Percentiles rank a stretch among this genome's conserved stretches.
Evolutionary conservation across 2,329 filamentous ascomycete species (phyloP).

Genomic region (Colletotrichum kahawae): DNA sequence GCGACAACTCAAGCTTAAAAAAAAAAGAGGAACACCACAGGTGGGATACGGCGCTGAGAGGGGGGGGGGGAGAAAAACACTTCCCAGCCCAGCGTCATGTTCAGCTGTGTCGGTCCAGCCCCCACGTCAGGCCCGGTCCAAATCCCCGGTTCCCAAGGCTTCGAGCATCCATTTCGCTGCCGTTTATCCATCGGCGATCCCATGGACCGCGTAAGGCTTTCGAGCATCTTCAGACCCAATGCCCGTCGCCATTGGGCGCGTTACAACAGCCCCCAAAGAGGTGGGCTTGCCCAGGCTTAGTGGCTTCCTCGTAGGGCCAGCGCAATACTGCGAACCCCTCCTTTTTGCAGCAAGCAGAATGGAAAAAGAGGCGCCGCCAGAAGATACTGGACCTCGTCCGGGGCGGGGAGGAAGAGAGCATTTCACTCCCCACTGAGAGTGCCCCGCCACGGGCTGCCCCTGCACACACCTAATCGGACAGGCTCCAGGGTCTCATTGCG

Average conservation of each 20-base stretch:
- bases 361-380: neutral
- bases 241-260: neutral
- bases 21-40: neutral
- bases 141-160: neutral
- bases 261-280: neutral
- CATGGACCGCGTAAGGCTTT: constrained; percentile 1
- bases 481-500: constrained; percentile 4
- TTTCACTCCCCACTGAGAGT: neutral
- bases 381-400: neutral
- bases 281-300: neutral
- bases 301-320: neutral
- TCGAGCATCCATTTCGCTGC: neutral
- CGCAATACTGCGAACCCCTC: neutral
- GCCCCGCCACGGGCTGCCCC: constrained; percentile 1
- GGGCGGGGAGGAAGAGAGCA: neutral
- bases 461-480: neutral
- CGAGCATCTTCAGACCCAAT: neutral
- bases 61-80: neutral
- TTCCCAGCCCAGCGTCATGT: neutral
- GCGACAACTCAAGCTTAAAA: constrained; percentile 2
- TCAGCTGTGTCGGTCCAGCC: constrained; percentile 7
- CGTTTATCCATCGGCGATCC: constrained; percentile 9
- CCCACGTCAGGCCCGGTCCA: constrained; percentile 3
- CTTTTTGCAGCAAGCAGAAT: neutral
- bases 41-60: neutral